Evolutionary conservation across 1,284 basidiomycete species (phyloP), one percentile per base, ranked within the genome.

Genomic region (Melampsora larici-populina): DNA sequence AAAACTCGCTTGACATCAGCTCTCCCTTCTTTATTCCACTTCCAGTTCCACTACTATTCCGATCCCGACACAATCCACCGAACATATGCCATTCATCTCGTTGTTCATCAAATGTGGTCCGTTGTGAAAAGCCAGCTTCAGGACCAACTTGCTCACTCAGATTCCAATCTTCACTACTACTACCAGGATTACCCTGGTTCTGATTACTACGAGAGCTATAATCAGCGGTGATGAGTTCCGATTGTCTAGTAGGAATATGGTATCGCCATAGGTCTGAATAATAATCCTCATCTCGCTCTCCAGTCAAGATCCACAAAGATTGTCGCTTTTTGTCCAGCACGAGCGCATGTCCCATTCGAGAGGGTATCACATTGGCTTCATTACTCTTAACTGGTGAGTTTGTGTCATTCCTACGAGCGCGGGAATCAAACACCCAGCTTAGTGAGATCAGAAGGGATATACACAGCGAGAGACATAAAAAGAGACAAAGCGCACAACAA

Each of bases 1-100:
- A 77, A 68, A 77, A 77, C 33, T 77, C 74, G 29, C 74, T 77
- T 1, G 74, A 77, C 74, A 77, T 77, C 51, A 77, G 64, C 40
- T 77, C 74, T 46, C 51, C 66, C 43, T 77, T 77, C 5, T 29
- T 6, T 48, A 21, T 63, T 18, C 40, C 74, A 26, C 48, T 36
- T 3, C 64, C 64, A 60, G 11, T 60, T 13, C 17, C n/a, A 31
- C 58, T 60, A 60, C 58, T 2, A 11, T 40, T n/a, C 21, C 74
- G 74, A 51, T 69, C 58, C 43, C 58, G 66, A 49, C 74, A 69
- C 43, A 77, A 55, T 18, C 74, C 74, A 46, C 66, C 70, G 64
- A 77, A 77, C 74, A 77, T 69, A 43, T 77, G 58, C 74, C 74
- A 77, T 36, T 77, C 74, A 48, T 77, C 67, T 36, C 49, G 64